Percentiles rank a stretch among this genome's conserved stretches.
Conservation (phyloP, 495 filamentous ascomycete species). For the Penicilliopsis zonata region DNA sequence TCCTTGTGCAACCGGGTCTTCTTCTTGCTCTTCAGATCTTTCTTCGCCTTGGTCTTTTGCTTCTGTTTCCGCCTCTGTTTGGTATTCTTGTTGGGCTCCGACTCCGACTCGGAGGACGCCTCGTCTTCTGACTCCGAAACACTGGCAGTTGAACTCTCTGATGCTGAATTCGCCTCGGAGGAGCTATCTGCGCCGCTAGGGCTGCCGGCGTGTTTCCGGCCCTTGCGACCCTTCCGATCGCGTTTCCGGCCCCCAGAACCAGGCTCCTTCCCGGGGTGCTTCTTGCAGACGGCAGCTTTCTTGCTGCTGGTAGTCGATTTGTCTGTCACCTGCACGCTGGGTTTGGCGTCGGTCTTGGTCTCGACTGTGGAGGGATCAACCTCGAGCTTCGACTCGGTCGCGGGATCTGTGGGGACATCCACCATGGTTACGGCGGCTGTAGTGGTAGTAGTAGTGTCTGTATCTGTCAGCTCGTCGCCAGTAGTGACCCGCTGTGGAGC, state of each 20-base stretch:
- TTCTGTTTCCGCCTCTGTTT: conserved; percentile 27
- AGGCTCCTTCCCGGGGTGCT: conserved; percentile 19
- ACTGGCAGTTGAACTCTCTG: conserved; percentile 8
- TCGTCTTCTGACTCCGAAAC: conserved; percentile 16
- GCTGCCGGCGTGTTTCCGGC: conserved; percentile 14
- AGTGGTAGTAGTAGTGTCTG: no score
- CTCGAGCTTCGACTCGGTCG: conserved; percentile 16
- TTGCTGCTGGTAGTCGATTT: conserved; percentile 9
- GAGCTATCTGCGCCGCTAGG: conserved; percentile 11
- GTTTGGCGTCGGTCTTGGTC: conserved; percentile 14
- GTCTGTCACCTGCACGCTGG: conserved; percentile 11
- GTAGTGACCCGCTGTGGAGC: conserved; percentile 11
- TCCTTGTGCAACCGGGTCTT: conserved; percentile 24
- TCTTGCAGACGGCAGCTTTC: conserved; percentile 24
- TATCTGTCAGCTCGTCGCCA: conserved; percentile 3
- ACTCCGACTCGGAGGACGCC: conserved; percentile 20
- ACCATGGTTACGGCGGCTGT: conserved; percentile 11
- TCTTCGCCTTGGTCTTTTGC: conserved; percentile 37
- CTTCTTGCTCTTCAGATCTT: conserved; percentile 29
- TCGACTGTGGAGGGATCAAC: conserved; percentile 10
- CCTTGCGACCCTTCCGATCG: conserved; percentile 21
- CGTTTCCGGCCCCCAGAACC: conserved; percentile 8
- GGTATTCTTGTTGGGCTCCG: conserved; percentile 10
- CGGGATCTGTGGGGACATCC: conserved; percentile 9
- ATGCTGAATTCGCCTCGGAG: conserved; percentile 10